Evolutionary conservation across 768 basidiomycete species (phyloP).

Genomic region (Mycena leptocephala): DNA sequence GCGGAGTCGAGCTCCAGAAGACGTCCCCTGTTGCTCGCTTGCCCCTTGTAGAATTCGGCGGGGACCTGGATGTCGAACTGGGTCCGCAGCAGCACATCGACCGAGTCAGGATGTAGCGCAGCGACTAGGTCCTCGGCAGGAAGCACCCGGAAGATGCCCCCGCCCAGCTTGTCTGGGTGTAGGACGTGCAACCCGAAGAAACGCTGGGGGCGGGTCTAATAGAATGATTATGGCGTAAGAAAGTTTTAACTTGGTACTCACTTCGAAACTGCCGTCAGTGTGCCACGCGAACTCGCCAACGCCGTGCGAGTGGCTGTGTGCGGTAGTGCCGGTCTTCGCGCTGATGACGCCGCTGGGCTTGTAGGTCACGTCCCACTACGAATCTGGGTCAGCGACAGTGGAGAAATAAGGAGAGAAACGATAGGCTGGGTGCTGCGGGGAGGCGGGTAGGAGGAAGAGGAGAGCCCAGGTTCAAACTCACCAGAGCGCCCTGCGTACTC

Average conservation of each 20-base stretch:
- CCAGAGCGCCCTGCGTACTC: slow-evolving; percentile 5
- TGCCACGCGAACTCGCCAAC: slow-evolving; percentile 19
- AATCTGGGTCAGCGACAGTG: not conserved
- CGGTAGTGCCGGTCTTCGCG: not conserved
- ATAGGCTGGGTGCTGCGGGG: too few relatives aligned
- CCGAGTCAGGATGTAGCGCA: not conserved
- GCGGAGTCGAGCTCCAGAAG: not conserved
- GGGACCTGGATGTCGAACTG: slow-evolving; percentile 11
- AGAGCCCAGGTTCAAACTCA: not conserved
- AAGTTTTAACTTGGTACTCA: too few relatives aligned
- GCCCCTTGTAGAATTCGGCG: slow-evolving; percentile 15
- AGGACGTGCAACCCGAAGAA: slow-evolving; percentile 8
- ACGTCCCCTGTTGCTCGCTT: not conserved
- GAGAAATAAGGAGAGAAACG: too few relatives aligned
- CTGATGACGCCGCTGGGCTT: not conserved
- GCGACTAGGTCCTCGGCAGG: not conserved
- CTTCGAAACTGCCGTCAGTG: slow-evolving; percentile 12
- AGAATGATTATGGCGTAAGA: not conserved
- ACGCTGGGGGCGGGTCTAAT: slow-evolving; percentile 1
- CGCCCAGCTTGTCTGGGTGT: slow-evolving; percentile 14
- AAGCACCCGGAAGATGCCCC: slow-evolving; percentile 14
- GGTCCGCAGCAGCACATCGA: not conserved
- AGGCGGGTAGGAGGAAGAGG: not conserved
- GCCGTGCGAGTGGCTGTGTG: not conserved
- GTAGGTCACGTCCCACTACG: slow-evolving; percentile 14